Evolutionary conservation across 768 basidiomycete species (phyloP).

Genomic region (Leucogyrophana mollusca): DNA sequence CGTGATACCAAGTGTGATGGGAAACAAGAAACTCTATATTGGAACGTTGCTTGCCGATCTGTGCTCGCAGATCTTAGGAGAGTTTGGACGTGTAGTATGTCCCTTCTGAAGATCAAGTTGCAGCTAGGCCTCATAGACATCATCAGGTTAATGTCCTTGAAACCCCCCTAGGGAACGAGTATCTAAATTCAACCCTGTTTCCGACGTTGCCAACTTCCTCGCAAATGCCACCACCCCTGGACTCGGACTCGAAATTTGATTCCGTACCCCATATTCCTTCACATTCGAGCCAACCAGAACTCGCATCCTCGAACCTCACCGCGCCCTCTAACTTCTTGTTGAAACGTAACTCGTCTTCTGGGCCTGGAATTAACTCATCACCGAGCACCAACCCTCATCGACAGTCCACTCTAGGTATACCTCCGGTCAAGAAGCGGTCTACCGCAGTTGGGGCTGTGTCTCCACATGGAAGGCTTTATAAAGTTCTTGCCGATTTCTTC

Average conservation of each 20-base stretch:
- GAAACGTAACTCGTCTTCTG: constrained; percentile 57
- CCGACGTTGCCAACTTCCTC: constrained; percentile 59
- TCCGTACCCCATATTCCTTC: constrained; percentile 46
- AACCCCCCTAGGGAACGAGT: constrained; percentile 82
- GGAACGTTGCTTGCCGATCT: constrained; percentile 87
- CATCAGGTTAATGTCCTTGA: constrained; percentile 74
- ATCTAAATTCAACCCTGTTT: constrained; percentile 69
- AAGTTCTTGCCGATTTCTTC: constrained; percentile 87
- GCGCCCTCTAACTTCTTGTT: constrained; percentile 29
- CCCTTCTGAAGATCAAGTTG: background rate
- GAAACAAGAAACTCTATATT: constrained; percentile 84
- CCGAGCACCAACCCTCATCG: constrained; percentile 36
- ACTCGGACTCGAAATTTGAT: constrained; percentile 42
- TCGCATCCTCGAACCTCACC: constrained; percentile 25
- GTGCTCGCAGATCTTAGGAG: constrained; percentile 82
- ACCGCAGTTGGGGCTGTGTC: constrained; percentile 66
- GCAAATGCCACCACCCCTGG: constrained; percentile 60
- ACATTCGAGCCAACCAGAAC: constrained; percentile 57
- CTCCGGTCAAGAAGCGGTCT: constrained; percentile 54
- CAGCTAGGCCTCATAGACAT: constrained; percentile 14
- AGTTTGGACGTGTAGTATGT: constrained; percentile 83
- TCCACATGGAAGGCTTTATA: constrained; percentile 83
- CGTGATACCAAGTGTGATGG: constrained; percentile 82
- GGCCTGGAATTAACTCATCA: constrained; percentile 26
- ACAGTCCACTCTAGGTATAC: constrained; percentile 48